Percentiles rank a stretch among this genome's conserved stretches.
Evolutionary conservation across 306 rosid genomes (phyloP).

Genomic region (Casuarina glauca): DNA sequence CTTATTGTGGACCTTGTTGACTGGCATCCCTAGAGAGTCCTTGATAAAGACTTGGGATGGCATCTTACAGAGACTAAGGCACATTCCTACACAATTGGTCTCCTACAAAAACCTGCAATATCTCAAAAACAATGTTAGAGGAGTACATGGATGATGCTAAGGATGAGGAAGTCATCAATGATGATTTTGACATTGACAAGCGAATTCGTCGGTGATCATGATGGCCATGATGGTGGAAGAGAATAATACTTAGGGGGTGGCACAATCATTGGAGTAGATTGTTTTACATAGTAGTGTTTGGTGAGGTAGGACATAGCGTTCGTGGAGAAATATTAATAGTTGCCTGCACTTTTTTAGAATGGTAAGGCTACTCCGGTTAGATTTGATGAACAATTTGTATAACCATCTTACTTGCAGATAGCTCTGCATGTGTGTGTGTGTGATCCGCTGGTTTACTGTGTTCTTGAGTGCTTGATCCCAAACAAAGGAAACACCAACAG

Average conservation of each 20-base stretch:
- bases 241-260: constrained; percentile 25
- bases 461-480: not conserved
- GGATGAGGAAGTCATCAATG: constrained; percentile 14
- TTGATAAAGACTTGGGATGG: constrained; percentile 80
- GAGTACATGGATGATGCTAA: constrained; percentile 14
- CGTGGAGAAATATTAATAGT: constrained; percentile 8
- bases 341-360: constrained; percentile 80
- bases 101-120: constrained; percentile 78
- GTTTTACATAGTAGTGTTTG: constrained; percentile 39
- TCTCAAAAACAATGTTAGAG: not conserved
- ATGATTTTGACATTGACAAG: constrained; percentile 41
- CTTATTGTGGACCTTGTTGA: constrained; percentile 95
- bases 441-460: not conserved
- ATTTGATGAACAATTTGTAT: constrained; percentile 10
- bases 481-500: not conserved
- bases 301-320: constrained; percentile 37
- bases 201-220: constrained; percentile 34
- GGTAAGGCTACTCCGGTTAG: constrained; percentile 22
- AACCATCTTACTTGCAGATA: constrained; percentile 14
- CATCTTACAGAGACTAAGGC: constrained; percentile 80
- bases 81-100: constrained; percentile 84
- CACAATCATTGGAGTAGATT: constrained; percentile 40
- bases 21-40: constrained; percentile 71
- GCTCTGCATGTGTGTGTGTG: constrained; percentile 14
- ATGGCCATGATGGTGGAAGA: constrained; percentile 33